These are phyloP conservation scores for Euphorbia schlechtendalii DNA, from an alignment of 441 rosid genomes.

Conservation along the genomic window DNA sequence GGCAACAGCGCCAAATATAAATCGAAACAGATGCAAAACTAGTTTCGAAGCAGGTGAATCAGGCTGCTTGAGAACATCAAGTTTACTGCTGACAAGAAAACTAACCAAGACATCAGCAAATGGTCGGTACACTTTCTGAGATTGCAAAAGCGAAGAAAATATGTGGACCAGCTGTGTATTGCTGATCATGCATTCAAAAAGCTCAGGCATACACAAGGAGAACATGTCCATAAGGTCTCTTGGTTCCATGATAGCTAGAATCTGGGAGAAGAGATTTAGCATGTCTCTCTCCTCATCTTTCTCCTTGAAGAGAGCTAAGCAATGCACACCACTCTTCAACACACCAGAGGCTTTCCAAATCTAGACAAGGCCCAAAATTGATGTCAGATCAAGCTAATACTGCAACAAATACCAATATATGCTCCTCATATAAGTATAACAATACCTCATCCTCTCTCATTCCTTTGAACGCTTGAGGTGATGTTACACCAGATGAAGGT, in stretches of 20 bases:
- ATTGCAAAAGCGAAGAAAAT: conserved; percentile 81
- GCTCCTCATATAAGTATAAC: not conserved
- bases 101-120: conserved; percentile 87
- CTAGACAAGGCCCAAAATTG: conserved; percentile 32
- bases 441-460: conserved; percentile 98
- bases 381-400: conserved; percentile 29
- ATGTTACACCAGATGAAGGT: conserved; percentile 46
- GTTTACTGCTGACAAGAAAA: conserved; percentile 84
- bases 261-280: conserved; percentile 79
- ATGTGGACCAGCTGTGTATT: conserved; percentile 82
- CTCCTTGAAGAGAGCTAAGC: conserved; percentile 96
- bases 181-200: conserved; percentile 94
- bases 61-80: conserved; percentile 73
- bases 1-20: conserved; percentile 81
- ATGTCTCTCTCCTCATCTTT: conserved; percentile 97
- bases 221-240: conserved; percentile 99
- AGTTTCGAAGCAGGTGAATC: conserved; percentile 82
- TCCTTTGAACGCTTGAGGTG: conserved; percentile 77
- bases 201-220: conserved; percentile 94
- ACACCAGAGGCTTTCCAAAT: conserved; percentile 96
- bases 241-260: conserved; percentile 91
- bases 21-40: conserved; percentile 84
- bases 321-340: conserved; percentile 88
- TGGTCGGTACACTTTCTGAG: conserved; percentile 76
- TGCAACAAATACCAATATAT: conserved; percentile 11